Conservation (phyloP, 2,329 filamentous ascomycete genomes). For the Teratosphaeria nubilosa region DNA sequence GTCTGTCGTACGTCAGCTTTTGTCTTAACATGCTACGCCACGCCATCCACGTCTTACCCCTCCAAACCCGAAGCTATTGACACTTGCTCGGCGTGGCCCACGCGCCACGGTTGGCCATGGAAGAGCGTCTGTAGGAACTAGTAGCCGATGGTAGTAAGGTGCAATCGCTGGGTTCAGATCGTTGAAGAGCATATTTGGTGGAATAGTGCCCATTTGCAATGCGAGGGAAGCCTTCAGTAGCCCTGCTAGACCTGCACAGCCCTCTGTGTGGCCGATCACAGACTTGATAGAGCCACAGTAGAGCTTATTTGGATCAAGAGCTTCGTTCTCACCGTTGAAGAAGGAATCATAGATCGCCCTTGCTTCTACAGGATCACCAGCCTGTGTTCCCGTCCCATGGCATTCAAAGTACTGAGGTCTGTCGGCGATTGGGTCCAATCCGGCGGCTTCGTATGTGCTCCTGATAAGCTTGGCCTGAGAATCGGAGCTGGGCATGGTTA, state of each 20-base stretch:
- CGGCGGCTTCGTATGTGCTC: slow-evolving; percentile 5
- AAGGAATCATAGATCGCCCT: slow-evolving; percentile 13
- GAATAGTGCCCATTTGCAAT: slow-evolving; percentile 53
- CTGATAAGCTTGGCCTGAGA: slow-evolving; percentile 11
- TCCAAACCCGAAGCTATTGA: slow-evolving; percentile 17
- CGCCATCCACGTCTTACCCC: too few relatives aligned
- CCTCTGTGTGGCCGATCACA: slow-evolving; percentile 22
- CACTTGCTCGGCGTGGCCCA: slow-evolving; percentile 25
- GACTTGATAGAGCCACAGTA: slow-evolving; percentile 19
- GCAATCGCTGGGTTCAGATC: slow-evolving; percentile 52
- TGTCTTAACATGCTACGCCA: too few relatives aligned
- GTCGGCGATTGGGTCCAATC: slow-evolving; percentile 14
- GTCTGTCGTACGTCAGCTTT: not conserved
- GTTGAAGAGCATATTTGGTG: slow-evolving; percentile 60
- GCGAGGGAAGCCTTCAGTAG: slow-evolving; percentile 56
- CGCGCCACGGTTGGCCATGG: slow-evolving; percentile 23
- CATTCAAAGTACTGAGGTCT: slow-evolving; percentile 14
- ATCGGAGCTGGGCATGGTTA: slow-evolving; percentile 18
- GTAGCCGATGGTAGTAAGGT: slow-evolving; percentile 46
- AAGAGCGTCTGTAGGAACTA: slow-evolving; percentile 46
- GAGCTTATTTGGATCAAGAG: slow-evolving; percentile 5
- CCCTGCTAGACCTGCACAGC: slow-evolving; percentile 35
- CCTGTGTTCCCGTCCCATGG: slow-evolving; percentile 27
- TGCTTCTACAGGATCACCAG: slow-evolving; percentile 23
- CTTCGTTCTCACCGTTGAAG: slow-evolving; percentile 2